Evolutionary conservation across 768 basidiomycete genomes (phyloP).

Genomic region (Ramaria rubella): DNA sequence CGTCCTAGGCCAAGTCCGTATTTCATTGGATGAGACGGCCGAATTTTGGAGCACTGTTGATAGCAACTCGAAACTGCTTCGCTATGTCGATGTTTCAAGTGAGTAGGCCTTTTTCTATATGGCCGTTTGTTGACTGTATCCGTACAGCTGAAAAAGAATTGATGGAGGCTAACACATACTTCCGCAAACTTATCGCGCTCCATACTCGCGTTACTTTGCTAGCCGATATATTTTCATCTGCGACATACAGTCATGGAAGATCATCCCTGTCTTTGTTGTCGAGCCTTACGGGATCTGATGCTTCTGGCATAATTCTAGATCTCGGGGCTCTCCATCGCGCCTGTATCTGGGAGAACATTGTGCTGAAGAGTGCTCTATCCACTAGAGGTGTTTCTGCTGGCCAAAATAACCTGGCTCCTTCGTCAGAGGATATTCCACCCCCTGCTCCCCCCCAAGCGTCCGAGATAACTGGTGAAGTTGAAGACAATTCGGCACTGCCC

Average conservation of each 20-base stretch:
- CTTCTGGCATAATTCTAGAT: slow-evolving; percentile 57
- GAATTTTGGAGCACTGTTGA: slow-evolving; percentile 58
- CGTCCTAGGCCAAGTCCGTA: slow-evolving; percentile 61
- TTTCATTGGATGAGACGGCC: slow-evolving; percentile 61
- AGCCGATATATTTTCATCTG: slow-evolving; percentile 80
- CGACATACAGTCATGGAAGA: slow-evolving; percentile 76
- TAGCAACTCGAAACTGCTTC: slow-evolving; percentile 55
- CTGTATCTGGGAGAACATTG: slow-evolving; percentile 82
- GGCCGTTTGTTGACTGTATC: slow-evolving; percentile 8
- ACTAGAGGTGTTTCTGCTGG: slow-evolving; percentile 37
- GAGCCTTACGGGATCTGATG: slow-evolving; percentile 58
- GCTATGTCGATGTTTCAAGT: slow-evolving; percentile 52
- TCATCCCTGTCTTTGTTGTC: slow-evolving; percentile 69
- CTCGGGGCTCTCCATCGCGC: slow-evolving; percentile 78
- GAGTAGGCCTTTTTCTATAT: slow-evolving; percentile 18
- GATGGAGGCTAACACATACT: slow-evolving; percentile 49
- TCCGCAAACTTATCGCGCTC: slow-evolving; percentile 67
- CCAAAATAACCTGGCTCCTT: slow-evolving; percentile 4
- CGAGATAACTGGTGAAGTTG: not conserved
- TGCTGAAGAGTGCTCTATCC: slow-evolving; percentile 55
- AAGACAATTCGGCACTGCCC: not conserved
- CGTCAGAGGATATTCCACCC: not conserved
- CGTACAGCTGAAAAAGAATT: slow-evolving; percentile 38
- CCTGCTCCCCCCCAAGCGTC: not conserved
- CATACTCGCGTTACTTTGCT: slow-evolving; percentile 77